Evolutionary conservation across 345 rosid genomes (phyloP), one percentile per base, ranked within the genome.

Genomic region (Streptanthus diversifolius): DNA sequence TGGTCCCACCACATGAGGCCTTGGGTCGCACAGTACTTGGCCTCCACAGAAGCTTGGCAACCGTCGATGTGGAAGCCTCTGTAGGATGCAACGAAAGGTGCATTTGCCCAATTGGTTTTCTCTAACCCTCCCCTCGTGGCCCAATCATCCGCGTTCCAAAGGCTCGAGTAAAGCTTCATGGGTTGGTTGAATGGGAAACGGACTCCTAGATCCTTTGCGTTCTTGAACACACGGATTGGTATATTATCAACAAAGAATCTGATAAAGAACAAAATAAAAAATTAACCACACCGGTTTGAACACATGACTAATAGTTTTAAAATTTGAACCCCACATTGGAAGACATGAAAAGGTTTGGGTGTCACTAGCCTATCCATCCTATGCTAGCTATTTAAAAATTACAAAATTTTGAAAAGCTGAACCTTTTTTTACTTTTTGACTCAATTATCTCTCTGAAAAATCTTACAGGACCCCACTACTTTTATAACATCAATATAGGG

Each of bases 1-100:
- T 85, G 95, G 56, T 91, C 95, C 97, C 97, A 91, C 92, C 97
- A 91, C 49, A 87, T 60, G 65, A 79, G 87, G 58, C 92, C 97
- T 58, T 91, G 95, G 0, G 87, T 89, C 12, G 79, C 85, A 36
- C 97, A 91, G 76, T 73, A 87, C 80, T 80, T 87, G 18, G 88
- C 88, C 0, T 87, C 62, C 33, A 87, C 90, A 0, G 95, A 87
- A 24, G 85, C 85, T 82, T 91, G 87, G 13, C 95, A 91, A 13
- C 97, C 95, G 8, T 91, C 95, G 2, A 88, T 61, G 82, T 89
- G 91, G 86, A 91, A 91, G 7, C 95, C 87, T 71, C 62, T 71
- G 85, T 89, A 89, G 11, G 91, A 73, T 15, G 96, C 97, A 0
- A 83, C 10, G 47, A 89, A 91, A 0, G 96, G 97, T 13, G 95